A percentile compares a stretch with the other conserved stretches of the same genome.
These are phyloP conservation scores for Colletotrichum phormii DNA, from an alignment of 2,329 filamentous ascomycete species.

Conservation along the genomic window DNA sequence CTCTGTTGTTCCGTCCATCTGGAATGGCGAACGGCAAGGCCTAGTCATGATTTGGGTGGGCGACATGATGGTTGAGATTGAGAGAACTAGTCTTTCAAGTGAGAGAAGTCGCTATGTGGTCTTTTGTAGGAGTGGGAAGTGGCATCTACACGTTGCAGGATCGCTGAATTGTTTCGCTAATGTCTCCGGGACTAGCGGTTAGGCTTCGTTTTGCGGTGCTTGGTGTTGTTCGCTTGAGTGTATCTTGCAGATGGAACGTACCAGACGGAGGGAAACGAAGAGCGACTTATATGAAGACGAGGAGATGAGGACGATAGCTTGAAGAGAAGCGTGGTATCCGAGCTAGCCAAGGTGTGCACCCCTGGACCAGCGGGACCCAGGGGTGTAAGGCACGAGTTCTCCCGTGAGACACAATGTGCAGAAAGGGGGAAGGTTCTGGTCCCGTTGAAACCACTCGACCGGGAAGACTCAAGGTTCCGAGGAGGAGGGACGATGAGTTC, in stretches of 20 bases:
- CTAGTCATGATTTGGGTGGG: conserved; percentile 28
- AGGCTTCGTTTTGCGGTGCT: neutral
- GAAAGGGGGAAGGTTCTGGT: conserved; percentile 11
- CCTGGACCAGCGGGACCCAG: neutral
- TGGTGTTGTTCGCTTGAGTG: neutral
- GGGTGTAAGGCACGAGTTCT: neutral
- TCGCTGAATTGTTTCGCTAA: neutral
- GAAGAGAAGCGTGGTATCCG: conserved; percentile 5
- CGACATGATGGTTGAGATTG: conserved; percentile 14
- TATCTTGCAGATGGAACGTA: neutral
- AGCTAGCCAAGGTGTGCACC: conserved; percentile 8
- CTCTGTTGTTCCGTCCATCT: conserved; percentile 25
- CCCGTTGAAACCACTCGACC: conserved; percentile 25
- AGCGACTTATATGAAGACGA: conserved; percentile 19
- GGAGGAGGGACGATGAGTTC: conserved; percentile 3
- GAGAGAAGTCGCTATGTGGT: neutral
- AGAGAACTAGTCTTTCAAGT: neutral
- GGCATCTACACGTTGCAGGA: conserved; percentile 5
- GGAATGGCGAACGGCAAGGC: conserved; percentile 22
- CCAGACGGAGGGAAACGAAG: neutral
- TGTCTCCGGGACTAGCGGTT: neutral
- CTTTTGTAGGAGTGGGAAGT: neutral
- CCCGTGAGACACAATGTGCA: conserved; percentile 18
- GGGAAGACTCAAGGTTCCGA: neutral
- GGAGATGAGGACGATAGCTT: conserved; percentile 1